A percentile compares a stretch with the other conserved stretches of the same genome.
Conservation (phyloP, 2,329 filamentous ascomycete species). For the Phialophora tarda region DNA sequence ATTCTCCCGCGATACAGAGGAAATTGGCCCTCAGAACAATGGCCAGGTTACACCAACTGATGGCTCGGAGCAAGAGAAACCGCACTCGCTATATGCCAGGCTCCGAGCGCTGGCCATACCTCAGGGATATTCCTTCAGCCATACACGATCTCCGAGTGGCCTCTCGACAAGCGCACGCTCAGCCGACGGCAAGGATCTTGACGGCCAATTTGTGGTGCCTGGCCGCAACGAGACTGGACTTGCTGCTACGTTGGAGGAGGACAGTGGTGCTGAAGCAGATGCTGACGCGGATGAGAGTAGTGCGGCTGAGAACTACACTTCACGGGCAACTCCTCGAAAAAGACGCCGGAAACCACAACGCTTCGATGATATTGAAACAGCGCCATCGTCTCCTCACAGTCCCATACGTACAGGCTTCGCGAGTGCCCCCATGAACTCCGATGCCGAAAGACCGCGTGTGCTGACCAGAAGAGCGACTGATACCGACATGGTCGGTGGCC, state of each 20-base stretch:
- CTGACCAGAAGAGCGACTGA: constrained; percentile 68
- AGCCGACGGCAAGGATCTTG: constrained; percentile 47
- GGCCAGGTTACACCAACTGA: constrained; percentile 63
- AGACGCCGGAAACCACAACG: constrained; percentile 68
- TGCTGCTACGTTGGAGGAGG: constrained; percentile 61
- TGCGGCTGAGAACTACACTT: constrained; percentile 71
- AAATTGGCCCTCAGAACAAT: constrained; percentile 55
- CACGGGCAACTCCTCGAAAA: constrained; percentile 59
- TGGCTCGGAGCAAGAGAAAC: constrained; percentile 67
- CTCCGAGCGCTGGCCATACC: constrained; percentile 73
- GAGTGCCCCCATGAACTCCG: constrained; percentile 51
- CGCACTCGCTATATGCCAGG: constrained; percentile 75
- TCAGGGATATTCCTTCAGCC: constrained; percentile 51
- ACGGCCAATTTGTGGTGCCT: constrained; percentile 49
- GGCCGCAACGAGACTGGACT: constrained; percentile 57
- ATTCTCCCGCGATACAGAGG: constrained; percentile 66
- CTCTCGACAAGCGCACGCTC: constrained; percentile 49
- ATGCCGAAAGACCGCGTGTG: constrained; percentile 51
- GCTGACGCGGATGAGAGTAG: constrained; percentile 80
- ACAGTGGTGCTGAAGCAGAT: constrained; percentile 63
- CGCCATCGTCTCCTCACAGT: constrained; percentile 69
- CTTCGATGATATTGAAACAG: constrained; percentile 63
- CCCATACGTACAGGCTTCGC: constrained; percentile 41
- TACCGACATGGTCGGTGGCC: constrained; percentile 66
- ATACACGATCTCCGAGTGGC: constrained; percentile 57